These are phyloP conservation scores for Arthrocladium fulminans DNA, from an alignment of 2,329 filamentous ascomycete genomes.

Conservation along the genomic window DNA sequence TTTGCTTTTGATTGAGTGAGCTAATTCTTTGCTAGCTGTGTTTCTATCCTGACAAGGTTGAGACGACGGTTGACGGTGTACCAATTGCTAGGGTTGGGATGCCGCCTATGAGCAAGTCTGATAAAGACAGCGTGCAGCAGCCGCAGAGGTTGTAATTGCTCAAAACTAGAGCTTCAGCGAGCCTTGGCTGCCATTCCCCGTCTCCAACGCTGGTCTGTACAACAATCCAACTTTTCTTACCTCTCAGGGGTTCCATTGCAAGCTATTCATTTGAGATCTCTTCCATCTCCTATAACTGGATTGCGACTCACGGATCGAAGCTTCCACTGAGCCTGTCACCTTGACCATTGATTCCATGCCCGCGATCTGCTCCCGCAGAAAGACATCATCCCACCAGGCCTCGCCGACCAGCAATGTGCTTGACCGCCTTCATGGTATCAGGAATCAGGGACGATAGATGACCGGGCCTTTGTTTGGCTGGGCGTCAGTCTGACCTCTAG, in stretches of 20 bases:
- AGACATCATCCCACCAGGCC: neutral
- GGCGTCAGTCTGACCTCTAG: too few species aligned
- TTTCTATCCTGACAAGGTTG: slow-evolving; percentile 23
- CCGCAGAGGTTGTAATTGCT: slow-evolving; percentile 1
- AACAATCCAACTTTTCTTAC: neutral
- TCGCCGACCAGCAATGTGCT: neutral
- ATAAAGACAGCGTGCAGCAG: slow-evolving; percentile 2
- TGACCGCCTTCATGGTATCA: neutral
- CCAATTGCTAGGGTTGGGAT: slow-evolving; percentile 18
- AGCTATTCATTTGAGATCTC: neutral
- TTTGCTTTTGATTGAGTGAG: neutral
- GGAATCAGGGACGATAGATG: neutral
- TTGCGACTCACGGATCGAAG: neutral
- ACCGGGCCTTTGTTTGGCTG: neutral
- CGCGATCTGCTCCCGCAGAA: neutral
- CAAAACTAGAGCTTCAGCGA: too few species aligned
- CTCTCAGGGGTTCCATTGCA: too few species aligned
- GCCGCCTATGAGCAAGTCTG: slow-evolving; percentile 5
- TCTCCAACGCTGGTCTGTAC: neutral
- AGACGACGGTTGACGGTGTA: slow-evolving; percentile 21
- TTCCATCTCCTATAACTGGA: neutral
- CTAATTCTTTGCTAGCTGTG: slow-evolving; percentile 12
- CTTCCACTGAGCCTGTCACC: neutral
- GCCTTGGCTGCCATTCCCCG: neutral
- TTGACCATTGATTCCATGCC: neutral